Evolutionary conservation across 2,329 filamentous ascomycete species (phyloP).

Genomic region (Erysiphe neolycopersici): DNA sequence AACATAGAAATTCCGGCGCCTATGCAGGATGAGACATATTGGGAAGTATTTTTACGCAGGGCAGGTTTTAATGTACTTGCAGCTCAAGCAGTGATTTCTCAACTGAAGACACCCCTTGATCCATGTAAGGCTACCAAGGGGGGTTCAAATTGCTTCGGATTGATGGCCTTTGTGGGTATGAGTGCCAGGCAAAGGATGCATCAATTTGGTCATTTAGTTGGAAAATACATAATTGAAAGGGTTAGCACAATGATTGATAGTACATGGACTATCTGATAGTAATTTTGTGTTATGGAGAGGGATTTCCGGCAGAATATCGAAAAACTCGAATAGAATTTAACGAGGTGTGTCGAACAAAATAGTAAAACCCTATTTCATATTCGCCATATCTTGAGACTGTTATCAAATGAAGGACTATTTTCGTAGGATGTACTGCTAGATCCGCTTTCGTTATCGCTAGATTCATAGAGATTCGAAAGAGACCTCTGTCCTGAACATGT

Average conservation of each 20-base stretch:
- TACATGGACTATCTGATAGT: slow-evolving; percentile 6
- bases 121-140: slow-evolving; percentile 2
- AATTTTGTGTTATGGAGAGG: not conserved
- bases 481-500: slow-evolving; percentile 13
- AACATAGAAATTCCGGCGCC: slow-evolving; percentile 10
- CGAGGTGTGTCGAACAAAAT: not conserved
- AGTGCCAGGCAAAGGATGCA: slow-evolving; percentile 19
- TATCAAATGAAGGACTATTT: slow-evolving; percentile 12
- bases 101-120: slow-evolving; percentile 16
- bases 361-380: slow-evolving; percentile 9
- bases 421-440: not conserved
- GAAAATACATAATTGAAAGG: slow-evolving; percentile 23
- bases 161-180: slow-evolving; percentile 32
- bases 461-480: slow-evolving; percentile 2
- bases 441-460: not conserved
- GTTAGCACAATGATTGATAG: slow-evolving; percentile 25
- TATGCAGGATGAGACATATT: slow-evolving; percentile 31
- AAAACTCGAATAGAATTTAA: no score
- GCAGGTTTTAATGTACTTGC: slow-evolving; percentile 46
- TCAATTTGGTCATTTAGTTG: slow-evolving; percentile 25
- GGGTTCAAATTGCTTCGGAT: slow-evolving; percentile 15
- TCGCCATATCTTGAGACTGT: slow-evolving; percentile 21
- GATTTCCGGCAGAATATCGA: not conserved
- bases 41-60: slow-evolving; percentile 39
- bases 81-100: slow-evolving; percentile 33